A percentile compares a stretch with the other conserved stretches of the same genome.
These are phyloP conservation scores for Cercospora citrullina DNA, from an alignment of 2,329 filamentous ascomycete species.

Conservation along the genomic window DNA sequence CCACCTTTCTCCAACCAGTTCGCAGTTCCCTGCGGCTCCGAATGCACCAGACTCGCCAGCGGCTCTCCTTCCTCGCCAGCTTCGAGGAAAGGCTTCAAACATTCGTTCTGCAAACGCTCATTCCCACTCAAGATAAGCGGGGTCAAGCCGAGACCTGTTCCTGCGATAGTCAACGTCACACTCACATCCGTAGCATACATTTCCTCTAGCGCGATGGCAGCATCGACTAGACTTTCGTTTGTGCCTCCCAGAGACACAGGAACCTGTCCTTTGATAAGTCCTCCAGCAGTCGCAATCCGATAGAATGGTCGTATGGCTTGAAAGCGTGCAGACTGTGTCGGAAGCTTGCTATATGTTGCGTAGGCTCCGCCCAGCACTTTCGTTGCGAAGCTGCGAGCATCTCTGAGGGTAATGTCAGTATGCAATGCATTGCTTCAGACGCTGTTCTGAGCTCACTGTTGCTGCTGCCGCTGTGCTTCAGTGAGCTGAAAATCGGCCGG, in stretches of 20 bases:
- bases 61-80: constrained; percentile 45
- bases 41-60: constrained; percentile 54
- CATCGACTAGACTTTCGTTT: constrained; percentile 49
- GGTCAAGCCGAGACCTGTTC: constrained; percentile 54
- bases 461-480: constrained; percentile 7
- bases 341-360: constrained; percentile 30
- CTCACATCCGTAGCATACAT: constrained; percentile 55
- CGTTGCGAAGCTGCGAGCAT: constrained; percentile 33
- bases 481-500: constrained; percentile 17
- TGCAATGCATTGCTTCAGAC: neutral
- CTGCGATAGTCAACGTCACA: constrained; percentile 53
- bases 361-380: constrained; percentile 33
- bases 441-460: neutral
- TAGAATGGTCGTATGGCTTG: constrained; percentile 52
- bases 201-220: constrained; percentile 55
- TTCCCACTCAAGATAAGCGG: constrained; percentile 52
- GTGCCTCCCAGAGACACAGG: constrained; percentile 50
- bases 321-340: constrained; percentile 46
- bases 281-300: constrained; percentile 45
- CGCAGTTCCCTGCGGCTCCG: constrained; percentile 54
- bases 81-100: constrained; percentile 52
- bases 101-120: constrained; percentile 44
- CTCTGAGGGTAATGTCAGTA: constrained; percentile 7
- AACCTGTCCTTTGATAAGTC: constrained; percentile 53
- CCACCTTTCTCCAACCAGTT: constrained; percentile 56